phyloP scores from a whole-genome alignment of 495 filamentous ascomycete species.

The Antarctomyces pellizariae region DNA sequence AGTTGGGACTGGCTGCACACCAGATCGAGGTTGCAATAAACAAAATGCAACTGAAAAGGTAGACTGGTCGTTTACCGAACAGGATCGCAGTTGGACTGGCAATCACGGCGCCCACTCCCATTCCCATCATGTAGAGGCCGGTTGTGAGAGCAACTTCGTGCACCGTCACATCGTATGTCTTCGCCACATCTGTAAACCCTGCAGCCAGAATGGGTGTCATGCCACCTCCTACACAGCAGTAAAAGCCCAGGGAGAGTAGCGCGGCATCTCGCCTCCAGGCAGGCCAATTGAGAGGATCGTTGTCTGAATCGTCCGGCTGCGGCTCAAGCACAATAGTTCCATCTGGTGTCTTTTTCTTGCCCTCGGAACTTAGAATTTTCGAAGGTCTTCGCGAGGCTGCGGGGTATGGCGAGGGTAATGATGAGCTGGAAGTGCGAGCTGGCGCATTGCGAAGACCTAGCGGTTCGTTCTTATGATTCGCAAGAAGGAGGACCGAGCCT shows the following conservation, averaged over 20 bases:
- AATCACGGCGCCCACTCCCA: conserved; percentile 65
- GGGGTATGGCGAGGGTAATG: conserved; percentile 22
- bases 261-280: conserved; percentile 61
- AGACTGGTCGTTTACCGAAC: conserved; percentile 79
- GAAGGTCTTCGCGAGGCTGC: conserved; percentile 6
- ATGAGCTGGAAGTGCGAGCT: conserved; percentile 54
- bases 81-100: conserved; percentile 81
- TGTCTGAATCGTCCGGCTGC: conserved; percentile 73
- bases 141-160: conserved; percentile 71
- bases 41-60: conserved; percentile 51
- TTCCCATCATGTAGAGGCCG: conserved; percentile 85
- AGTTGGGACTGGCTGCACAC: conserved; percentile 68
- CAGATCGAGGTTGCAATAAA: conserved; percentile 63
- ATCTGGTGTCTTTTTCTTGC: conserved; percentile 55
- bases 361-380: conserved; percentile 14
- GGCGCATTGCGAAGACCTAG: conserved; percentile 55
- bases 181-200: conserved; percentile 64
- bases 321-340: conserved; percentile 77
- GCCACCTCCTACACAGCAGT: conserved; percentile 80
- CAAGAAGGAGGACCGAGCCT: conserved; percentile 68
- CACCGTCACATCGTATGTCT: conserved; percentile 42
- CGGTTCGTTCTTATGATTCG: conserved; percentile 55
- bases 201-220: conserved; percentile 84
- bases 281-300: conserved; percentile 91
- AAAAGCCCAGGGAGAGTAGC: conserved; percentile 65